A percentile compares a stretch with the other conserved stretches of the same genome.
phyloP scores from a whole-genome alignment of 179 eudicot genomes.

The Beta macrorhiza region DNA sequence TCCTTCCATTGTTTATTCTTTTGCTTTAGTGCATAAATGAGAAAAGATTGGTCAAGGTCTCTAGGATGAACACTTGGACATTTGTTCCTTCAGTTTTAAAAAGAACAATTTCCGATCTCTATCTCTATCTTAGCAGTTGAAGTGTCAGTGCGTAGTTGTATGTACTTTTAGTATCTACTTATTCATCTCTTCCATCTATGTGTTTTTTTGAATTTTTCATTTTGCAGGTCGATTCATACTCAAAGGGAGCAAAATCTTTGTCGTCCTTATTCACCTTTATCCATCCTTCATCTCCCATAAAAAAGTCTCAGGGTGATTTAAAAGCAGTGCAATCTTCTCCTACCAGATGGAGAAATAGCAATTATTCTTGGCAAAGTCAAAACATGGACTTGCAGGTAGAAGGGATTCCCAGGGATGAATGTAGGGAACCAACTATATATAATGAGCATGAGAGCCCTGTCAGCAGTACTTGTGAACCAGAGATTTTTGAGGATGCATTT shows the following conservation, averaged over 20 bases:
- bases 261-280: slow-evolving; percentile 57
- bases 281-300: slow-evolving; percentile 46
- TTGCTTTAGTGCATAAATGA: too few species aligned
- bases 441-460: slow-evolving; percentile 33
- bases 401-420: slow-evolving; percentile 30
- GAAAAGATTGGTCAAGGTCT: too few species aligned
- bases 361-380: slow-evolving; percentile 38
- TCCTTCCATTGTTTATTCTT: too few species aligned
- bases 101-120: not conserved
- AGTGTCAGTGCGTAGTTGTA: not conserved
- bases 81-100: too few species aligned
- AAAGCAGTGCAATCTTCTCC: slow-evolving; percentile 47
- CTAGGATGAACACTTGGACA: too few species aligned
- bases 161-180: not conserved
- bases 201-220: slow-evolving; percentile 2
- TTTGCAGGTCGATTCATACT: slow-evolving; percentile 50
- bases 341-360: slow-evolving; percentile 52
- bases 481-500: slow-evolving; percentile 64
- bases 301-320: slow-evolving; percentile 34
- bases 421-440: slow-evolving; percentile 22
- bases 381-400: slow-evolving; percentile 42
- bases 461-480: slow-evolving; percentile 47
- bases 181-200: not conserved
- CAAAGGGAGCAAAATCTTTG: slow-evolving; percentile 43
- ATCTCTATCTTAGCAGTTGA: not conserved